These are phyloP conservation scores for Incumbomyces lentus DNA, from an alignment of 2,329 filamentous ascomycete genomes.

Conservation along the genomic window DNA sequence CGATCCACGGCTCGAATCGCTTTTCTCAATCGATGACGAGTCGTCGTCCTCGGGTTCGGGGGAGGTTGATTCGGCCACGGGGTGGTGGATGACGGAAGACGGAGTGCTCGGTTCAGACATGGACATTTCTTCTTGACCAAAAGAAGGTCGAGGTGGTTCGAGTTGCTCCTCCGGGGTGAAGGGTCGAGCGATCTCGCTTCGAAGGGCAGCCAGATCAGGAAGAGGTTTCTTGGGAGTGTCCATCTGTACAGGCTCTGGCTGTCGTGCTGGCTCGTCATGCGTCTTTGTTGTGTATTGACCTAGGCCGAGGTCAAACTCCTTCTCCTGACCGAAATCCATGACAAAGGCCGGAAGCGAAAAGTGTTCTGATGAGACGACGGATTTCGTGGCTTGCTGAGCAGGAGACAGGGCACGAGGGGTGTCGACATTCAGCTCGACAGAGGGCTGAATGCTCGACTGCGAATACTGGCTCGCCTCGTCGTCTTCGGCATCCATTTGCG, in stretches of 20 bases:
- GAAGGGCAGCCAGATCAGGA: conserved; percentile 28
- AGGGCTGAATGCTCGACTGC: conserved; percentile 28
- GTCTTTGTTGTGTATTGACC: conserved; percentile 42
- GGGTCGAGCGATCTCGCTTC: conserved; percentile 32
- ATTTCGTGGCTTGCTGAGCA: conserved; percentile 9
- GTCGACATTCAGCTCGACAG: conserved; percentile 32
- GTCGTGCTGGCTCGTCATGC: conserved; percentile 10
- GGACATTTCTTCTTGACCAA: conserved; percentile 16
- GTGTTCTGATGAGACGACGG: conserved; percentile 5
- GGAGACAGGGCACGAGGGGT: conserved; percentile 34
- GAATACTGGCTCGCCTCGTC: conserved; percentile 48
- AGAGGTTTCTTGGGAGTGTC: conserved; percentile 21
- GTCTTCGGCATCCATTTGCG: conserved; percentile 27
- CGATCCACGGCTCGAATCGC: background rate
- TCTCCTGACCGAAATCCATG: conserved; percentile 36
- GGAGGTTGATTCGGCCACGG: conserved; percentile 34
- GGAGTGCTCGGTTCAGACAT: conserved; percentile 59
- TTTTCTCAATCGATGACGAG: background rate
- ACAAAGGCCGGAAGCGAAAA: conserved; percentile 39
- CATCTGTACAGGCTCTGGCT: conserved; percentile 7
- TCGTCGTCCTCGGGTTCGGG: conserved; percentile 14
- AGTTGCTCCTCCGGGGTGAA: conserved; percentile 19
- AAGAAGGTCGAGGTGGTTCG: conserved; percentile 22
- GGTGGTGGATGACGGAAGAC: conserved; percentile 80
- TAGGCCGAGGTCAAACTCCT: conserved; percentile 46